Evolutionary conservation across 768 basidiomycete genomes (phyloP), one percentile per base, ranked within the genome.

Genomic region (Auricularia cornea): DNA sequence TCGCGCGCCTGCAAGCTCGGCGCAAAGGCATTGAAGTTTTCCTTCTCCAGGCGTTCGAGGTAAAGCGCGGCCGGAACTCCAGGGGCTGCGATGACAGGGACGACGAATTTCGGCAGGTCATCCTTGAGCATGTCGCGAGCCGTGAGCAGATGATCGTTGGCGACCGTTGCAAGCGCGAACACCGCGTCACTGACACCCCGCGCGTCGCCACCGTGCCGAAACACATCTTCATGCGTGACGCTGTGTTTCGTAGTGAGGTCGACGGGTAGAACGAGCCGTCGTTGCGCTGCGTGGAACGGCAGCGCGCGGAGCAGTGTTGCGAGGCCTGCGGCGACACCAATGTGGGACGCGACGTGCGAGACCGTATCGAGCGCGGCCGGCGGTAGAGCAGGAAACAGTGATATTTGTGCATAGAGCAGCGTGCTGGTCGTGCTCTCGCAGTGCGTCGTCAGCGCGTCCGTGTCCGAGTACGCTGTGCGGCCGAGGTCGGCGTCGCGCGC

Each of bases 351-450:
- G 2, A 88, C 89, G 73, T 92, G 91, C 5, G 87, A 85, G 26
- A 87, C 72, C 3, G 78, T 78, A 8, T 71, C 70, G 1, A 82
- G 80, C 31, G 83, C 83, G 14, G 81, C 80, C 57, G 64, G 64
- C 5, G 61, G 61, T 23, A 86, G 74, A 28, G 8, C 3, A 11
- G 81, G 77, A 62, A 89, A 74, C 60, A 92, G 73, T 32, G 90
- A 87, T 52, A 93, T 83, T 63, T 90, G 72, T 48, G 90, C 79
- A 74, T 94, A 93, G 66, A 90, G 77, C 57, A 90, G 77, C 11
- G 90, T 89, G 64, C 89, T 90, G 38, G 88, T 82, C 10, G 91
- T 93, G 33, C 89, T 84, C 73, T 93, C 90, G 18, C 89, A 87
- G 71, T 92, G 88, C 29, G 85, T 78, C 29, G 79, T 84, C 68